These are phyloP conservation scores for Tephrocybe sp. DNA, from an alignment of 768 basidiomycete species.

Conservation along the genomic window DNA sequence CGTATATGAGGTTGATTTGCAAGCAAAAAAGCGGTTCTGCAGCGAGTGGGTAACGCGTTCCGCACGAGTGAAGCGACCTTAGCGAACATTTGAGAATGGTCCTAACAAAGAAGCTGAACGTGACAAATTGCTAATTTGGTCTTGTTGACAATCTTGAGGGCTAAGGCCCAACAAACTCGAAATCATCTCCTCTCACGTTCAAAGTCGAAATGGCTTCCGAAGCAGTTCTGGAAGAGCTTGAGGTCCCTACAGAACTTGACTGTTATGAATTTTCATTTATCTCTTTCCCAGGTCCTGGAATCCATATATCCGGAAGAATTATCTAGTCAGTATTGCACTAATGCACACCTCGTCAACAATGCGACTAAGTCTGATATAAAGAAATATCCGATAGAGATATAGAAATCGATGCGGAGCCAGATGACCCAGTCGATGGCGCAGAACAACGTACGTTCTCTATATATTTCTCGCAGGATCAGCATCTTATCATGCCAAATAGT, in stretches of 20 bases:
- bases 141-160: constrained; percentile 7
- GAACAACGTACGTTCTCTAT: constrained; percentile 47
- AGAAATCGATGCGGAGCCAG: constrained; percentile 85
- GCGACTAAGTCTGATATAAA: constrained; percentile 38
- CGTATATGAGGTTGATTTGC: constrained; percentile 7
- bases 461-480: constrained; percentile 9
- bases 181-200: background rate
- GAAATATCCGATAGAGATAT: constrained; percentile 83
- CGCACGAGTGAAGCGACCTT: constrained; percentile 11
- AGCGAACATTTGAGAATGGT: constrained; percentile 4
- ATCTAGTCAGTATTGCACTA: constrained; percentile 63
- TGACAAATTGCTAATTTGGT: constrained; percentile 10
- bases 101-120: background rate
- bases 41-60: constrained; percentile 1
- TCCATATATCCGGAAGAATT: constrained; percentile 95
- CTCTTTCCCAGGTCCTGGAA: constrained; percentile 70
- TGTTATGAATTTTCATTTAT: constrained; percentile 7
- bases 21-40: background rate
- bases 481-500: constrained; percentile 44
- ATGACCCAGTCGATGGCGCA: constrained; percentile 62
- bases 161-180: background rate
- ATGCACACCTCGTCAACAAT: constrained; percentile 20
- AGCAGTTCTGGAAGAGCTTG: constrained; percentile 82
- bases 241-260: constrained; percentile 47
- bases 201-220: constrained; percentile 54